A percentile compares a stretch with the other conserved stretches of the same genome.
Evolutionary conservation across 495 filamentous ascomycete genomes (phyloP).

Genomic region (Ramalina intermedia): DNA sequence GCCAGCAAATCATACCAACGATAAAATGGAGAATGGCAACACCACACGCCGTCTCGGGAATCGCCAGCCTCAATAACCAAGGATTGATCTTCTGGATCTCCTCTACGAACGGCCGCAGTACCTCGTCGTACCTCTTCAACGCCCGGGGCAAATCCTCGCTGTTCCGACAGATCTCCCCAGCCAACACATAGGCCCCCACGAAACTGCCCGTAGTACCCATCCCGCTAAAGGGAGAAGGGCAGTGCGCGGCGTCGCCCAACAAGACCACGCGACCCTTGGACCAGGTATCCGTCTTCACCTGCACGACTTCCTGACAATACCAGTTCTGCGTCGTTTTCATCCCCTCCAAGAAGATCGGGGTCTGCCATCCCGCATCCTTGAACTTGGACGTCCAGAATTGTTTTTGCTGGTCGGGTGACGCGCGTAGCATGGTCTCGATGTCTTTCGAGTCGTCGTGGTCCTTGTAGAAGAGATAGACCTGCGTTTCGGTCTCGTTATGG

Average conservation of each 20-base stretch:
- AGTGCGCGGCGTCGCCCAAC: conserved; percentile 9
- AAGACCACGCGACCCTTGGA: conserved; percentile 7
- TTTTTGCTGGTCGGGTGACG: conserved; percentile 6
- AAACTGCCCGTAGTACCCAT: conserved; percentile 16
- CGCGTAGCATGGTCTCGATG: conserved; percentile 5
- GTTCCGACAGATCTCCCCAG: conserved; percentile 12
- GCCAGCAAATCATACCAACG: too few species aligned
- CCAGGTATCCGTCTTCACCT: conserved; percentile 21
- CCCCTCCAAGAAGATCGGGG: conserved; percentile 16
- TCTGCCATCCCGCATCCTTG: conserved; percentile 24
- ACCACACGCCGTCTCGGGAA: conserved; percentile 14
- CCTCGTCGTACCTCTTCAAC: conserved; percentile 11
- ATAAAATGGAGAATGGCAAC: too few species aligned
- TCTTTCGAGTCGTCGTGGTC: conserved; percentile 1
- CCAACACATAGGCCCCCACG: conserved; percentile 14
- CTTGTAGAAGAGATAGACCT: conserved; percentile 1
- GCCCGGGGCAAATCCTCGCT: conserved; percentile 9
- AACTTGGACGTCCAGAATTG: conserved; percentile 11
- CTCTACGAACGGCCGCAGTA: conserved; percentile 10
- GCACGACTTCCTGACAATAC: conserved; percentile 24
- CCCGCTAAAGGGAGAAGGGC: neutral
- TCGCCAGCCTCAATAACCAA: conserved; percentile 6
- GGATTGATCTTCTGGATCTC: conserved; percentile 3
- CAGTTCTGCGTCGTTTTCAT: conserved; percentile 28
- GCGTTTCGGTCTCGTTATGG: conserved; percentile 4